Evolutionary conservation across 2,329 filamentous ascomycete genomes (phyloP).

Genomic region (Pyrenochaeta sp.): DNA sequence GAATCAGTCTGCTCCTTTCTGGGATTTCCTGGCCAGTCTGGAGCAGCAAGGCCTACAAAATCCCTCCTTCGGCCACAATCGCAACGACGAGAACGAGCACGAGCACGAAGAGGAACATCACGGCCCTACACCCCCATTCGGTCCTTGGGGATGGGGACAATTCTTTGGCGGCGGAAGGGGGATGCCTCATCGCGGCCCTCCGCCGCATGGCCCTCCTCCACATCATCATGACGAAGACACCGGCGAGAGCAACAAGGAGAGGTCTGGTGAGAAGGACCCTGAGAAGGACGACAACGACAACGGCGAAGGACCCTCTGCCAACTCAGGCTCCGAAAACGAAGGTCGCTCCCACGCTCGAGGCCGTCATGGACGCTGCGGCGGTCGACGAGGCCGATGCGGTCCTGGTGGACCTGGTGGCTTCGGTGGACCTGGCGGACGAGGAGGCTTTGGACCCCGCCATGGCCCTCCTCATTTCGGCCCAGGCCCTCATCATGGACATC

Average conservation of each 20-base stretch:
- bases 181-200: constrained; percentile 41
- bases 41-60: constrained; percentile 57
- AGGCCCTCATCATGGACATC: constrained; percentile 31
- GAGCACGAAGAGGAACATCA: constrained; percentile 32
- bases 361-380: constrained; percentile 30
- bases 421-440: constrained; percentile 19
- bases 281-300: constrained; percentile 34
- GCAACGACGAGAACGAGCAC: constrained; percentile 35
- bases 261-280: constrained; percentile 16
- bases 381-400: constrained; percentile 31
- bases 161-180: constrained; percentile 35
- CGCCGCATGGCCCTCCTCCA: constrained; percentile 32
- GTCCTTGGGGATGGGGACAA: constrained; percentile 47
- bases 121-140: constrained; percentile 26
- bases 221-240: constrained; percentile 26
- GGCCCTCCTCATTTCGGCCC: constrained; percentile 20
- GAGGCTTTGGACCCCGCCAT: constrained; percentile 17
- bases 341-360: constrained; percentile 22
- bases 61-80: constrained; percentile 55
- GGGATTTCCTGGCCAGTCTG: constrained; percentile 63
- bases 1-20: constrained; percentile 63
- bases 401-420: constrained; percentile 30
- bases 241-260: constrained; percentile 11
- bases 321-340: constrained; percentile 39
- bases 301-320: constrained; percentile 41